Conservation (phyloP, 164 flowering plant species). For the Annona squamosa region DNA sequence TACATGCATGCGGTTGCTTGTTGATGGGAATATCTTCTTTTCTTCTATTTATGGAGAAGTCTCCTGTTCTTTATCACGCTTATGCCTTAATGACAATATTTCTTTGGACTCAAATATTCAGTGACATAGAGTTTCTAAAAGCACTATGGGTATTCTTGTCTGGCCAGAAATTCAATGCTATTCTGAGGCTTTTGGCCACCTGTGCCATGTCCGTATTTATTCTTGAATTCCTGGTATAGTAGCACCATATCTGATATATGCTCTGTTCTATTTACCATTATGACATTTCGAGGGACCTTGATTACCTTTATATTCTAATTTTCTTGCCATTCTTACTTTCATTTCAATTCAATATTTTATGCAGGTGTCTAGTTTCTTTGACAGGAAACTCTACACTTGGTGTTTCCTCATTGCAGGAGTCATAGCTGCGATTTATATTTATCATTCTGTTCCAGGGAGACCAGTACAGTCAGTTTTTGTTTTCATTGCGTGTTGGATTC, state of each 20-base stretch:
- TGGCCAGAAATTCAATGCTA: constrained; percentile 29
- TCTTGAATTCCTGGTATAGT: constrained; percentile 78
- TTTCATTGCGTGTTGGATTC: constrained; percentile 65
- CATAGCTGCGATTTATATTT: constrained; percentile 46
- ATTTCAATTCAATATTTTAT: neutral
- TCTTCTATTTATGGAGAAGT: constrained; percentile 55
- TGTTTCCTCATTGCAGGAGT: constrained; percentile 60
- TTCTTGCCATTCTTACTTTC: constrained; percentile 7
- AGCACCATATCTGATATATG: neutral
- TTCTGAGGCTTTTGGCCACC: constrained; percentile 38
- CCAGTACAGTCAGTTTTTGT: constrained; percentile 54
- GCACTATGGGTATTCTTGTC: constrained; percentile 46
- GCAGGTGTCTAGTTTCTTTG: constrained; percentile 89
- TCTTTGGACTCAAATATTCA: constrained; percentile 78
- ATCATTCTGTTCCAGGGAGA: constrained; percentile 38
- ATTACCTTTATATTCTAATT: constrained; percentile 10
- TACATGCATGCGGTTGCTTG: constrained; percentile 48
- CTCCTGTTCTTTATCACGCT: constrained; percentile 87
- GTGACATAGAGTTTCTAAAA: constrained; percentile 53
- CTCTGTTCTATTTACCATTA: neutral
- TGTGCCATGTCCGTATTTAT: constrained; percentile 42
- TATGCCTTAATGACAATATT: constrained; percentile 70
- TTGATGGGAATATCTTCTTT: constrained; percentile 42
- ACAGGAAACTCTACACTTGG: constrained; percentile 83
- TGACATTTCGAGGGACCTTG: neutral